These are phyloP conservation scores for Lagerstroemia speciosa DNA, from an alignment of 345 rosid species.

Conservation along the genomic window DNA sequence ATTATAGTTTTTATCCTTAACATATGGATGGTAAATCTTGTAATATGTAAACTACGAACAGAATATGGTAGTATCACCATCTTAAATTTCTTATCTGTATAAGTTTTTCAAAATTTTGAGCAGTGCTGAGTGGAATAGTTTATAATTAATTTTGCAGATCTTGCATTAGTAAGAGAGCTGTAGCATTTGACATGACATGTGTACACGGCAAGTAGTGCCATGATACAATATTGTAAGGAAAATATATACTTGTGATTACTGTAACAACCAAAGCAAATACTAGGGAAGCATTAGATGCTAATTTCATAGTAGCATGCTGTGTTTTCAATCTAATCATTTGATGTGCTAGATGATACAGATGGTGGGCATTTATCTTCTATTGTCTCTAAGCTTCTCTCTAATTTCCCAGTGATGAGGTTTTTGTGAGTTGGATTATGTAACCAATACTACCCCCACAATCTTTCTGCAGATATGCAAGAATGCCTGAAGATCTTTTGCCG, in stretches of 20 bases:
- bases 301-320: not conserved
- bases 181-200: not conserved
- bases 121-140: not conserved
- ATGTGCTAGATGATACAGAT: not conserved
- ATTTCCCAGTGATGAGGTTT: not conserved
- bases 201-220: not conserved
- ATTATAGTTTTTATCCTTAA: not conserved
- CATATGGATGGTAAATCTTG: not conserved
- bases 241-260: not conserved
- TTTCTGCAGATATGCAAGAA: constrained; percentile 67
- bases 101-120: not conserved
- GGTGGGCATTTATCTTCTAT: not conserved
- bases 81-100: not conserved
- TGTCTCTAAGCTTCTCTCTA: not conserved
- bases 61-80: not conserved
- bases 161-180: not conserved
- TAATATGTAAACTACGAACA: not conserved
- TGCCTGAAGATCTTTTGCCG: constrained; percentile 74
- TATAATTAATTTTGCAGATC: not conserved
- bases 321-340: not conserved
- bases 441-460: not conserved
- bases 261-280: not conserved
- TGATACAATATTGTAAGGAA: not conserved
- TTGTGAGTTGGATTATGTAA: not conserved
- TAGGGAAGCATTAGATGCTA: not conserved